A percentile compares a stretch with the other conserved stretches of the same genome.
These are phyloP conservation scores for Tulasnella calospora DNA, from an alignment of 768 basidiomycete genomes.

Conservation along the genomic window DNA sequence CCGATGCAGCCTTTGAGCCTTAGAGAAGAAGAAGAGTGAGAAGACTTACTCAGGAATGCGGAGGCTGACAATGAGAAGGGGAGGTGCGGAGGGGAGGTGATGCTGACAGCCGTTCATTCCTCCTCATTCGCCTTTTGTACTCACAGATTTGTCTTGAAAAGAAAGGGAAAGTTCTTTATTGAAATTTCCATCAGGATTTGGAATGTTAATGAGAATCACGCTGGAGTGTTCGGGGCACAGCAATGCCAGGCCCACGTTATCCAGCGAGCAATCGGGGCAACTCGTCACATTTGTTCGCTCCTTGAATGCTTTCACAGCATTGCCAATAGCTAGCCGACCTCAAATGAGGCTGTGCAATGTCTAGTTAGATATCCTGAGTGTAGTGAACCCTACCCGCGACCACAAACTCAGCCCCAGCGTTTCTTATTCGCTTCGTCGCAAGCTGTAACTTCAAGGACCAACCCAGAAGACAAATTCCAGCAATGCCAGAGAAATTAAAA, in stretches of 20 bases:
- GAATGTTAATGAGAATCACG: too few relatives aligned
- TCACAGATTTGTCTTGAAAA: too few relatives aligned
- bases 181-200: too few relatives aligned
- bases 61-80: not conserved
- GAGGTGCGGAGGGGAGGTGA: not conserved
- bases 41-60: not conserved
- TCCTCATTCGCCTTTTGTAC: too few relatives aligned
- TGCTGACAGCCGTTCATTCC: too few relatives aligned
- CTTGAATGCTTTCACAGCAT: not conserved
- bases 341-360: not conserved
- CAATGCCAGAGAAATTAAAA: not conserved
- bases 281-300: not conserved
- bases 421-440: not conserved
- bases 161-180: too few relatives aligned
- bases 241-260: too few relatives aligned
- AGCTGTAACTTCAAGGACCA: not conserved
- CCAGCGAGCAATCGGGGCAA: not conserved
- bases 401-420: not conserved
- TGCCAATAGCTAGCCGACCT: not conserved
- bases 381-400: not conserved
- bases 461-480: too few relatives aligned
- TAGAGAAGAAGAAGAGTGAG: not conserved
- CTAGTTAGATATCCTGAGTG: not conserved
- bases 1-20: not conserved
- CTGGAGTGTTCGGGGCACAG: too few relatives aligned